Evolutionary conservation across 257 asterid genomes (phyloP), one percentile per base, ranked within the genome.

Genomic region (Jaltomata sinuosa): DNA sequence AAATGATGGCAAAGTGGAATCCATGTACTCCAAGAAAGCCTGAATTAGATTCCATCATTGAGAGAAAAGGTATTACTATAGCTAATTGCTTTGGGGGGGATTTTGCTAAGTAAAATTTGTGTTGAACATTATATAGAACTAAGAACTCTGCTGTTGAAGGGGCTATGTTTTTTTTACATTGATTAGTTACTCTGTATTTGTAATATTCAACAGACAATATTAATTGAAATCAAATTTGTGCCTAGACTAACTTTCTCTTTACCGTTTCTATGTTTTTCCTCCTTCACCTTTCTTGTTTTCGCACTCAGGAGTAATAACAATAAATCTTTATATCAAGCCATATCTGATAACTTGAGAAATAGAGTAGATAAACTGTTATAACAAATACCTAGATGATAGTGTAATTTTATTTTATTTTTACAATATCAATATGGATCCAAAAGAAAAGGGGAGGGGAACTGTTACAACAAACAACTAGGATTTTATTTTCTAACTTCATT

Each of bases 1-100:
- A 84, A 97, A 95, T 85, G 99, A 97, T 87, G 99, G 99, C 38
- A 97, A 93, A 87, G 98, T 97, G 89, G 98, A 97, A 84, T 97
- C 99, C 14, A 97, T 97, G 99, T 89, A 92, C 45, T 15, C 81
- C 0, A 76, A 76, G 42, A 76, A 76, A 49, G n/a, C 81, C 42
- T 76, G 42, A 49, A 27, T 8, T 47, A 49, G 0, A 74, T 16
- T 76, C n/a, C n/a, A n/a, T 76, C 42, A 47, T 8, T 76, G 40
- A 25, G 81, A 27, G 27, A 0, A n/a, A 27, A 62, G 40, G 50
- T 68, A 65, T 32, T 65, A n/a, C n/a, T n/a, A 65, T 19, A 68
- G 42, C 16, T 31, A 49, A 45, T 47, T 16, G 42, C 14, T 47
- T 76, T 36, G 42, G 80, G 50, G 32, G 15, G 54, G 54, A 3